These are phyloP conservation scores for Coemansia sp. DNA, from an alignment of 371 early-diverging fungal genomes.

Conservation along the genomic window DNA sequence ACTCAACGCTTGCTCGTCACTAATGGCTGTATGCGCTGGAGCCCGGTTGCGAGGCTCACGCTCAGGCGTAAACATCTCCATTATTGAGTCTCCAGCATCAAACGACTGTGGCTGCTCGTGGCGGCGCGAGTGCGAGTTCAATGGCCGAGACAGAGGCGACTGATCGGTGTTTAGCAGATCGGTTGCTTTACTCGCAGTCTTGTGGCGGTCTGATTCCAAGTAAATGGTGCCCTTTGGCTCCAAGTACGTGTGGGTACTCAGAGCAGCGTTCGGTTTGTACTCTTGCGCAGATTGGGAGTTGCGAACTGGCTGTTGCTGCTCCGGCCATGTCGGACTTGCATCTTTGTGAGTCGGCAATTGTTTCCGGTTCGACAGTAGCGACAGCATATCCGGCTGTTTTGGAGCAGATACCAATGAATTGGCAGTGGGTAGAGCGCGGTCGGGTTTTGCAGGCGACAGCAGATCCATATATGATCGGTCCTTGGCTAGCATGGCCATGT, in stretches of 20 bases:
- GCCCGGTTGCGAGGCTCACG: conserved; percentile 5
- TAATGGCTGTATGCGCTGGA: not conserved
- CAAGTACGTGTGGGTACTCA: too few species aligned
- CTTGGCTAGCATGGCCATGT: conserved; percentile 21
- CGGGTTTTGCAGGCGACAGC: conserved; percentile 38
- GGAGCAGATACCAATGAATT: not conserved
- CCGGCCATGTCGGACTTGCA: not conserved
- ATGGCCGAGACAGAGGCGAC: conserved; percentile 17
- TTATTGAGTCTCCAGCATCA: conserved; percentile 48
- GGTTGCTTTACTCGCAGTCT: not conserved
- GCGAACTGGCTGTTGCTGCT: not conserved
- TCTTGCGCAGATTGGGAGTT: not conserved
- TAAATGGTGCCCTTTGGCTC: too few species aligned
- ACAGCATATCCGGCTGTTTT: not conserved
- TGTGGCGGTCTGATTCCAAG: not conserved
- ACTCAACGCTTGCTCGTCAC: not conserved
- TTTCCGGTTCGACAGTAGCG: not conserved
- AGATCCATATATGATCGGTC: conserved; percentile 49
- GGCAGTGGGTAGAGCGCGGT: not conserved
- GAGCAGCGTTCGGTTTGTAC: not conserved
- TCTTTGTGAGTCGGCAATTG: too few species aligned
- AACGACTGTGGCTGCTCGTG: conserved; percentile 1
- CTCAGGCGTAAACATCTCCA: conserved; percentile 50
- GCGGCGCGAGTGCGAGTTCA: not conserved
- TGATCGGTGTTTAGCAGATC: not conserved